Evolutionary conservation across 768 basidiomycete species (phyloP).

Genomic region (Leccinum subgranulosum): DNA sequence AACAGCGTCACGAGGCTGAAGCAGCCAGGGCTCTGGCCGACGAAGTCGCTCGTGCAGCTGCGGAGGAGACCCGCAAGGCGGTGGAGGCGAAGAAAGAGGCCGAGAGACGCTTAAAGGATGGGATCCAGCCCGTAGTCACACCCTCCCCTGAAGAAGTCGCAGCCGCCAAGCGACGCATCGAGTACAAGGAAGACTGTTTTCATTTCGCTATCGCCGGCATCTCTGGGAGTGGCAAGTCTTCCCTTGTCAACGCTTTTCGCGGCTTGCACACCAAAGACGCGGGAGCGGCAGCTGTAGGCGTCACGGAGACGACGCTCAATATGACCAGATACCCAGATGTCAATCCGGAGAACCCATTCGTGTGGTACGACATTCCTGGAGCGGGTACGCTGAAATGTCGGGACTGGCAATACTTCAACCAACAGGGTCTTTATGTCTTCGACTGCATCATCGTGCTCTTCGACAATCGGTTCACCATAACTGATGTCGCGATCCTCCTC

Average conservation of each 20-base stretch:
- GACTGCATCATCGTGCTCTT: conserved; percentile 35
- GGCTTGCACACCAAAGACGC: conserved; percentile 21
- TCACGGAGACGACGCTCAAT: conserved; percentile 30
- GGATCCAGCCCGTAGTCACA: conserved; percentile 24
- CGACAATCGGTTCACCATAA: conserved; percentile 33
- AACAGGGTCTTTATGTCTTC: conserved; percentile 35
- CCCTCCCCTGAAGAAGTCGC: conserved; percentile 21
- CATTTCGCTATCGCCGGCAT: conserved; percentile 35
- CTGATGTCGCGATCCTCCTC: conserved; percentile 32
- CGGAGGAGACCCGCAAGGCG: background rate
- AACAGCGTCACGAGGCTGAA: background rate
- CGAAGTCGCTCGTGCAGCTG: background rate
- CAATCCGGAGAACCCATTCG: conserved; percentile 16
- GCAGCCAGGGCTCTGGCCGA: background rate
- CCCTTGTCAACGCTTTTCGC: conserved; percentile 35
- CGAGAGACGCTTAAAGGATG: conserved; percentile 19
- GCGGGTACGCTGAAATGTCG: conserved; percentile 32
- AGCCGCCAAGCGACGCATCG: conserved; percentile 11
- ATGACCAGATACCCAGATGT: conserved; percentile 26
- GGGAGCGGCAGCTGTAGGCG: conserved; percentile 27
- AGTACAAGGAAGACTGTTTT: conserved; percentile 25
- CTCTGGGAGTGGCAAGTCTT: conserved; percentile 36
- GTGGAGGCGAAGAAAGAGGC: conserved; percentile 12
- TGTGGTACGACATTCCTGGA: conserved; percentile 38
- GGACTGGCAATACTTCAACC: conserved; percentile 37